A percentile compares a stretch with the other conserved stretches of the same genome.
phyloP scores from a whole-genome alignment of 495 filamentous ascomycete genomes.

The Lasiosphaeris hirsuta region DNA sequence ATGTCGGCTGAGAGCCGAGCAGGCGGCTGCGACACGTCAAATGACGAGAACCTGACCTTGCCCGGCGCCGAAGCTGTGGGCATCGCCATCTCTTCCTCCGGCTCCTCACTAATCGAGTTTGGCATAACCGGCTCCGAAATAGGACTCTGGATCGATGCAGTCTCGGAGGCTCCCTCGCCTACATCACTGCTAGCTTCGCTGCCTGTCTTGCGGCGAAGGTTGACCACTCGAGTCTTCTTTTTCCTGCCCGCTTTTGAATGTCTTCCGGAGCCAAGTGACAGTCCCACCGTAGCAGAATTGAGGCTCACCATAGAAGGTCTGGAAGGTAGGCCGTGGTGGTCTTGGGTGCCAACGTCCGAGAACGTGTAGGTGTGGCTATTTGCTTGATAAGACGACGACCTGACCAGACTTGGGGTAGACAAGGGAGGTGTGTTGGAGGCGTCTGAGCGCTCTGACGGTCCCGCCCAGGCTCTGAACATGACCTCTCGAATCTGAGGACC shows the following conservation, averaged over 20 bases:
- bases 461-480: conserved; percentile 88
- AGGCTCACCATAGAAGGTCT: conserved; percentile 46
- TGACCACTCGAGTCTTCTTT: conserved; percentile 91
- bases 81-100: conserved; percentile 53
- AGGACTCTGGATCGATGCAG: conserved; percentile 34
- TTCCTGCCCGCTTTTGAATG: conserved; percentile 69
- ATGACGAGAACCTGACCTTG: conserved; percentile 39
- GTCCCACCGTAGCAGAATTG: conserved; percentile 54
- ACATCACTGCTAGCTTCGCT: conserved; percentile 50
- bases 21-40: conserved; percentile 23
- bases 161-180: conserved; percentile 39
- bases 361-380: conserved; percentile 62
- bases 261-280: conserved; percentile 61
- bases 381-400: conserved; percentile 60
- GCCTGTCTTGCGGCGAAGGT: conserved; percentile 66
- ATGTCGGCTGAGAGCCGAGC: conserved; percentile 29
- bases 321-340: conserved; percentile 45
- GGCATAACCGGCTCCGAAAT: conserved; percentile 49
- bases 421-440: conserved; percentile 52
- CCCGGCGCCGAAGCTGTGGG: conserved; percentile 41
- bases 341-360: conserved; percentile 50
- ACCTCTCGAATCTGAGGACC: conserved; percentile 80
- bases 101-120: conserved; percentile 46
- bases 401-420: conserved; percentile 50
- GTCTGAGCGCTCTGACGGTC: conserved; percentile 68